phyloP scores from a whole-genome alignment of 257 asterid genomes.

The Parsonsia alboflavescens region DNA sequence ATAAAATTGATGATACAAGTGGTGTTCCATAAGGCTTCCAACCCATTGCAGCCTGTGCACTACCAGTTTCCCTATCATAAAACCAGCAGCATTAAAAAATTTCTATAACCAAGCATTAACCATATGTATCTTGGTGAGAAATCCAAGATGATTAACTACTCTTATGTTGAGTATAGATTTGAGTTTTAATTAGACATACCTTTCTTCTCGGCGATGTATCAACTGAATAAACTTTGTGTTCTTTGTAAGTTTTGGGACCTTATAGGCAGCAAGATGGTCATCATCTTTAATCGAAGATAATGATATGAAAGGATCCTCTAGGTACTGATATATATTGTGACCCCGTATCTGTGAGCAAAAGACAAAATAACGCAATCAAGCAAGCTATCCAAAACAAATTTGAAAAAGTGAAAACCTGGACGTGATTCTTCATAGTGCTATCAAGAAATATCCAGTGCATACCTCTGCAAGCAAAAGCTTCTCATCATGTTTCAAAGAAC shows the following conservation, averaged over 20 bases:
- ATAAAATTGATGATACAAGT: slow-evolving; percentile 86
- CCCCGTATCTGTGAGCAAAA: slow-evolving; percentile 69
- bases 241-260: slow-evolving; percentile 67
- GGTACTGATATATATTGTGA: slow-evolving; percentile 74
- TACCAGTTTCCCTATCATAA: slow-evolving; percentile 60
- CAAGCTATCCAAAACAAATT: not conserved
- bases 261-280: slow-evolving; percentile 92
- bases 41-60: slow-evolving; percentile 62
- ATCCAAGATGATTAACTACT: not conserved
- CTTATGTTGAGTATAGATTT: not conserved
- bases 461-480: slow-evolving; percentile 98
- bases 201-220: slow-evolving; percentile 93
- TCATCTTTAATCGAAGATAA: slow-evolving; percentile 84
- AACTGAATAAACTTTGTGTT: slow-evolving; percentile 85
- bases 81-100: slow-evolving; percentile 18
- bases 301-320: slow-evolving; percentile 85
- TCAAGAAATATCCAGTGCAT: slow-evolving; percentile 12
- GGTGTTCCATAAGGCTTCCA: slow-evolving; percentile 99
- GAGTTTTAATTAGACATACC: slow-evolving; percentile 43
- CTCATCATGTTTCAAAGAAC: slow-evolving; percentile 78
- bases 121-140: not conserved
- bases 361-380: slow-evolving; percentile 10
- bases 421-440: not conserved
- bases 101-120: slow-evolving; percentile 3
- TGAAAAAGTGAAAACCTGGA: not conserved